Evolutionary conservation across 2,329 filamentous ascomycete genomes (phyloP), one percentile per base, ranked within the genome.

Genomic region (Colletotrichum aenigma): DNA sequence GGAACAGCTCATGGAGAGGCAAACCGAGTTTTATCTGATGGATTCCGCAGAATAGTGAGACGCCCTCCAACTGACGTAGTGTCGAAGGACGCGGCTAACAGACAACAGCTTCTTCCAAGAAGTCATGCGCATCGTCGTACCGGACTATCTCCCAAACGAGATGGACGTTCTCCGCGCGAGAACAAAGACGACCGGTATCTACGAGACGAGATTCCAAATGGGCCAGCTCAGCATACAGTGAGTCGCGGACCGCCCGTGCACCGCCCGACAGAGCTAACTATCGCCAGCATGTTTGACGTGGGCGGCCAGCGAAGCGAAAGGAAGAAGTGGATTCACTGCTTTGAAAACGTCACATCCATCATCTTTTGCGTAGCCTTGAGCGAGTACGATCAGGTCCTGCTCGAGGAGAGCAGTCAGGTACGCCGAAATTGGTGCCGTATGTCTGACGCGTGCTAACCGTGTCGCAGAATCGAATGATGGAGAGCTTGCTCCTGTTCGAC

Each of bases 271-370:
- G 6, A 43, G 52, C 69, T 70, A 43, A 70, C 61, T 21, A 12
- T n/a, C 12, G 13, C 28, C 82, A 98, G 96, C 88, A 99, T 99
- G 97, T 99, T 99, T 83, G 97, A 99, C 84, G 97, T 99, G 6
- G 97, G 97, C 77, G 97, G 97, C 28, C 97, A 99, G 86, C 90
- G 97, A 83, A 98, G 96, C 85, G 97, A 99, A 86, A 92, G 97
- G 77, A 99, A 99, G 89, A 99, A 99, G 88, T 99, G 97, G 97
- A 99, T 99, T 83, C 97, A 99, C 87, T 99, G 97, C 88, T 99
- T 99, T 85, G 97, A 99, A 85, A 98, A 98, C 81, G 97, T 99
- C 81, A 99, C 97, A 58, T 98, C 97, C 6, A 99, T 99, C 85
- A 99, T 99, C 80, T 99, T 99, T 86, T 99, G 97, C 83, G 97